Percentiles rank a stretch among this genome's conserved stretches.
phyloP scores from a whole-genome alignment of 495 filamentous ascomycete genomes.

The Neurospora terricola region DNA sequence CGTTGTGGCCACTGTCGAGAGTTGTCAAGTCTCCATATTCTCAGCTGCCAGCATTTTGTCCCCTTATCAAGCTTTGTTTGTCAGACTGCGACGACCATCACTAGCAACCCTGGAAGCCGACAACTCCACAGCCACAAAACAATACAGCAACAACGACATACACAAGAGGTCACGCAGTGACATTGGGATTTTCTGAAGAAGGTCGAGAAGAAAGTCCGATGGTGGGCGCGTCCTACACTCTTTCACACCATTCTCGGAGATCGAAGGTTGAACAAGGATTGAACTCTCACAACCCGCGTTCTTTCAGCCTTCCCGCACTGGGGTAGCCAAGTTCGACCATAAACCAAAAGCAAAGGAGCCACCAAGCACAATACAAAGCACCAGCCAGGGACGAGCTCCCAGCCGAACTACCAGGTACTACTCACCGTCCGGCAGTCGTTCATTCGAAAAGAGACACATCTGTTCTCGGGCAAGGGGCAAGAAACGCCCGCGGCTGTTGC shows the following conservation, averaged over 20 bases:
- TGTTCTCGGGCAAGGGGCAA: neutral
- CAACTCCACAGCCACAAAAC: neutral
- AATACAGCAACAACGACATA: neutral
- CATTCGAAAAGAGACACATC: neutral
- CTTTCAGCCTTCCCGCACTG: conserved; percentile 27
- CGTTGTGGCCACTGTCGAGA: neutral
- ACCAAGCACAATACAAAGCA: conserved; percentile 9
- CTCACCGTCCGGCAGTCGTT: neutral
- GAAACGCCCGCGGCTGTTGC: neutral
- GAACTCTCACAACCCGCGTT: neutral
- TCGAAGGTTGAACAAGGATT: conserved; percentile 2
- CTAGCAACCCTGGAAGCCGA: neutral
- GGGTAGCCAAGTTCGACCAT: conserved; percentile 10
- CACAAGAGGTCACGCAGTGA: neutral
- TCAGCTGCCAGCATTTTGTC: neutral
- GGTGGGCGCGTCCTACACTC: neutral
- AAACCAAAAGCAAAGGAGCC: conserved; percentile 12
- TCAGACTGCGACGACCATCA: neutral
- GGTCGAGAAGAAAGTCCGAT: neutral
- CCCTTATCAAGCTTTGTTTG: neutral
- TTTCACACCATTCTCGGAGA: conserved; percentile 3
- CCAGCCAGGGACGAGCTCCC: conserved; percentile 5
- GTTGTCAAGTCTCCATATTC: neutral
- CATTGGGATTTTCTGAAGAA: neutral
- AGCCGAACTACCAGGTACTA: neutral